A percentile compares a stretch with the other conserved stretches of the same genome.
phyloP scores from a whole-genome alignment of 2,329 filamentous ascomycete genomes.

The Curvularia eragrostidis region DNA sequence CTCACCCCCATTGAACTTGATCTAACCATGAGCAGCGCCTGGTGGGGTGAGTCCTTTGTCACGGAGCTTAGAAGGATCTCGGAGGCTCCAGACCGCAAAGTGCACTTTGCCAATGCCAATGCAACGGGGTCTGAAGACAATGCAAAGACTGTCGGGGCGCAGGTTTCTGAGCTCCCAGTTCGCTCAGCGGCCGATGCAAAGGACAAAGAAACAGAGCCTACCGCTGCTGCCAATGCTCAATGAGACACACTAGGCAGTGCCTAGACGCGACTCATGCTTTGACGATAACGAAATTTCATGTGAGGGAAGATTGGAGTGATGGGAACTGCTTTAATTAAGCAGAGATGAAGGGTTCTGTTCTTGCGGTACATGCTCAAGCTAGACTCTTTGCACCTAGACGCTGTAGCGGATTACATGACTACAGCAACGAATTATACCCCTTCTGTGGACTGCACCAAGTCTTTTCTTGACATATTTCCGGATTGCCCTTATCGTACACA shows the following conservation, averaged over 20 bases:
- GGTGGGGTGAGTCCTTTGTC: slow-evolving; percentile 96
- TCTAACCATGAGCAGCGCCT: slow-evolving; percentile 66
- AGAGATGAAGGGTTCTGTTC: slow-evolving; percentile 6
- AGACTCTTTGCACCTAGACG: slow-evolving; percentile 16
- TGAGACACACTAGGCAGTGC: slow-evolving; percentile 5
- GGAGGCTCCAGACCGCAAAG: slow-evolving; percentile 58
- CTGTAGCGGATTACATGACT: slow-evolving; percentile 9
- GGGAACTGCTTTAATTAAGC: slow-evolving; percentile 16
- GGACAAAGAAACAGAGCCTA: slow-evolving; percentile 26
- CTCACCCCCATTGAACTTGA: neutral
- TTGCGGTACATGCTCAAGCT: slow-evolving; percentile 10
- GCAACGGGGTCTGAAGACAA: slow-evolving; percentile 14
- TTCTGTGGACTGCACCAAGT: neutral
- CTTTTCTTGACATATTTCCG: neutral
- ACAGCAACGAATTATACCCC: slow-evolving; percentile 15
- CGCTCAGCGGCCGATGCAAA: slow-evolving; percentile 12
- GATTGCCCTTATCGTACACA: neutral
- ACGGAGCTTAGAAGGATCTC: slow-evolving; percentile 74
- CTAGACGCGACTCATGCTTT: slow-evolving; percentile 8
- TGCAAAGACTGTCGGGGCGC: slow-evolving; percentile 4
- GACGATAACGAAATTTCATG: slow-evolving; percentile 19
- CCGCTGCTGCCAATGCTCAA: slow-evolving; percentile 15
- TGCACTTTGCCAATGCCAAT: slow-evolving; percentile 35
- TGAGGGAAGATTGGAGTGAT: slow-evolving; percentile 24
- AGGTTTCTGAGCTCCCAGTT: slow-evolving; percentile 5